Evolutionary conservation across 192 early-diverging fungal genomes (phyloP), one percentile per base, ranked within the genome.

Genomic region (Mortierella alpina): DNA sequence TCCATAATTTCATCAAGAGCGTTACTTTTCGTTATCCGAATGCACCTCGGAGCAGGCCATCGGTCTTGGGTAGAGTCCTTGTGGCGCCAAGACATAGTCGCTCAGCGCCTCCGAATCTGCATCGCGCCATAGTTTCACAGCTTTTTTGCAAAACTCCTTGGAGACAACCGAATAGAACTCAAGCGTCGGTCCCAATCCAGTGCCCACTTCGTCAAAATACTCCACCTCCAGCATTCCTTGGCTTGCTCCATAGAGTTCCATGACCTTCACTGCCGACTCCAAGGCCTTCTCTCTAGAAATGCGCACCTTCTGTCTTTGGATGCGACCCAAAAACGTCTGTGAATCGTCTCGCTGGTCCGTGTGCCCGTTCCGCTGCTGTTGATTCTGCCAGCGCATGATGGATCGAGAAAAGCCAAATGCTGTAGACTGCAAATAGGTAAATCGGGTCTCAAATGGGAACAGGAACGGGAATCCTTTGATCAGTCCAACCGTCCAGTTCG

Each of bases 191-290:
- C 81, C 84, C 6, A 97, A 80, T 2, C 97, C 97, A 10, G 95
- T 95, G 12, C 97, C 97, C 23, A 93, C 96, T 59, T 98, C 97
- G 64, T 95, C 95, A 74, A 92, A 92, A 66, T 96, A 98, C 76
- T 98, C 95, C n/a, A 98, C 89, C 69, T 98, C 97, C 31, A 98
- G 82, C 56, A 94, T 82, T 8, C 92, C 77, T 41, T 91, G 89
- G 5, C 83, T 79, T 7, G 82, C 86, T 15, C 91, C 92, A 72
- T 94, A 96, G 52, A 95, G 71, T 51, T 96, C 92, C 77, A 98
- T 86, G n/a, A 98, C 93, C 59, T 94, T 93, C 22, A 93, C 84
- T 70, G 96, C 93, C 4, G 90, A 92, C 54, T 95, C 94, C 3
- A 98, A 79, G 45, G 98, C 87, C n/a, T 90, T 84, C 11, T 82